phyloP scores from a whole-genome alignment of 768 basidiomycete species.

The Suillus tomentosus region DNA sequence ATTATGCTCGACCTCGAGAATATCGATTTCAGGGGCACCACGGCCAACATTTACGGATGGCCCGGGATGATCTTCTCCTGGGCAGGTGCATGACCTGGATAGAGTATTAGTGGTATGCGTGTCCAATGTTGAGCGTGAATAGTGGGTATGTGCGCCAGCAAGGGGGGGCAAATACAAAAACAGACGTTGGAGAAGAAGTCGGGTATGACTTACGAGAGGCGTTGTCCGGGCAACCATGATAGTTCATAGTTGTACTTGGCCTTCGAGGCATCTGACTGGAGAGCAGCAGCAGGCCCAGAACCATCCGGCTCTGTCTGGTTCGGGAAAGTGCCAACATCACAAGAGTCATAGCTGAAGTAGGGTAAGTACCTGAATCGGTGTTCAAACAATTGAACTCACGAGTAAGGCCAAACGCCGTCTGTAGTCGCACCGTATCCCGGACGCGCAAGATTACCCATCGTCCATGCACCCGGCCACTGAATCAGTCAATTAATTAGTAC shows the following conservation, averaged over 20 bases:
- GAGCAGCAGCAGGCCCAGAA: constrained; percentile 62
- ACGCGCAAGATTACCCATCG: constrained; percentile 84
- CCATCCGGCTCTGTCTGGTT: constrained; percentile 50
- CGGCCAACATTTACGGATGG: constrained; percentile 57
- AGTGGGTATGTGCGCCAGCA: constrained; percentile 10
- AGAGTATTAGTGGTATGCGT: not conserved
- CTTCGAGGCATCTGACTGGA: constrained; percentile 50
- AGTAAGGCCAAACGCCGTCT: constrained; percentile 85
- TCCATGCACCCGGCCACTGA: constrained; percentile 87
- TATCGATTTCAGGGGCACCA: constrained; percentile 81
- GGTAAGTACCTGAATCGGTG: not conserved
- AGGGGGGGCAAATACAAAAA: not conserved
- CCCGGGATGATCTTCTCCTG: constrained; percentile 77
- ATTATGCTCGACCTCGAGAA: constrained; percentile 75
- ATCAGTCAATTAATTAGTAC: not conserved
- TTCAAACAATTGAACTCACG: constrained; percentile 39
- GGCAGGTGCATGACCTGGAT: constrained; percentile 72
- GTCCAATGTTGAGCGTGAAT: not conserved
- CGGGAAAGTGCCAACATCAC: constrained; percentile 60
- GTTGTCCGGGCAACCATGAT: constrained; percentile 78
- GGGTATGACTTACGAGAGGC: constrained; percentile 56
- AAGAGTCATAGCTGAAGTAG: constrained; percentile 46
- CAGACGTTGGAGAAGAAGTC: not conserved
- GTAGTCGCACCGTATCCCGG: constrained; percentile 80
- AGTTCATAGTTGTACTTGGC: constrained; percentile 58